A percentile compares a stretch with the other conserved stretches of the same genome.
Evolutionary conservation across 306 rosid species (phyloP).

Genomic region (Sesbania bispinosa): DNA sequence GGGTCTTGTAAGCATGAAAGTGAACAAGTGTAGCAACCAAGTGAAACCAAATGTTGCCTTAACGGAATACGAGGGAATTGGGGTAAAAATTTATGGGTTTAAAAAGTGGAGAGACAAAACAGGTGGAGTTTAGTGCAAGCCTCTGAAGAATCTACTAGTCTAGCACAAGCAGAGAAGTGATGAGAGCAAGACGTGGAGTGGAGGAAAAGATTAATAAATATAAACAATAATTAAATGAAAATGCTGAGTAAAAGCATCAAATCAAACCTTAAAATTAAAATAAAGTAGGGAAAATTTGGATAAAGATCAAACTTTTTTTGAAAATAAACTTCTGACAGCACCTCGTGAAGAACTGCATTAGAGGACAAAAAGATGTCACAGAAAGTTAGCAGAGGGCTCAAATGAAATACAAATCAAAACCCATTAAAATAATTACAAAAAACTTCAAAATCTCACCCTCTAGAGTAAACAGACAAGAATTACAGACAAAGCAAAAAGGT

Average conservation of each 20-base stretch:
- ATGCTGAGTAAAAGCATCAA: conserved; percentile 28
- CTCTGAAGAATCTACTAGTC: conserved; percentile 33
- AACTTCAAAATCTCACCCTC: conserved; percentile 28
- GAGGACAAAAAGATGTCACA: conserved; percentile 87
- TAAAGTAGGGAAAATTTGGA: conserved; percentile 14
- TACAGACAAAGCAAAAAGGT: conserved; percentile 44
- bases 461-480: conserved; percentile 43
- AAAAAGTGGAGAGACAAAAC: conserved; percentile 20
- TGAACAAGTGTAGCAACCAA: conserved; percentile 23
- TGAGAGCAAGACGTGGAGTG: conserved; percentile 40
- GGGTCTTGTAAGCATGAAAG: too few species aligned
- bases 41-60: conserved; percentile 22
- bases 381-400: conserved; percentile 52
- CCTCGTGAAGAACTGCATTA: conserved; percentile 97
- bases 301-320: conserved; percentile 39
- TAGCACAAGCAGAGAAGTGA: conserved; percentile 55
- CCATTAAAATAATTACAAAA: not conserved
- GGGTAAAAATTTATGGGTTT: not conserved
- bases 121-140: conserved; percentile 29
- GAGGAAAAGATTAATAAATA: conserved; percentile 52
- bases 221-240: not conserved
- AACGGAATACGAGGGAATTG: not conserved
- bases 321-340: conserved; percentile 74
- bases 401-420: conserved; percentile 3
- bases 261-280: conserved; percentile 20